These are phyloP conservation scores for Aspergillus bridgeri DNA, from an alignment of 495 filamentous ascomycete species.

Conservation along the genomic window DNA sequence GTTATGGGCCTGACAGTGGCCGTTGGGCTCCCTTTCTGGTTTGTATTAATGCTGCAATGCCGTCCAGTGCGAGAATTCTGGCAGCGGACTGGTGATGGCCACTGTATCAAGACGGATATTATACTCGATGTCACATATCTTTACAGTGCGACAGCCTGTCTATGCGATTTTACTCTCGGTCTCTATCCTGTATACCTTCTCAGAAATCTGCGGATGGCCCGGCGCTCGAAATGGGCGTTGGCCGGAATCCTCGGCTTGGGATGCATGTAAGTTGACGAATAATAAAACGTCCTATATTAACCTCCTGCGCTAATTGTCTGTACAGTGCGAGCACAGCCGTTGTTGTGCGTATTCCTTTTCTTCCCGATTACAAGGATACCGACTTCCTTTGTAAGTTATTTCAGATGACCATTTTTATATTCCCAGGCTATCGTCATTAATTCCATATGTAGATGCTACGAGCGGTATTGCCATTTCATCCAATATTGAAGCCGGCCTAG, in stretches of 20 bases:
- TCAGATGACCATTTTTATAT: neutral
- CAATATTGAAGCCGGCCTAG: conserved; percentile 3
- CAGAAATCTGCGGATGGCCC: neutral
- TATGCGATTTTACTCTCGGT: conserved; percentile 4
- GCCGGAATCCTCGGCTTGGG: conserved; percentile 1
- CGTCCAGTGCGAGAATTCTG: conserved; percentile 2
- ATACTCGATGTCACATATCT: neutral
- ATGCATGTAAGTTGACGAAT: conserved; percentile 2
- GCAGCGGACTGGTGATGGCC: conserved; percentile 1
- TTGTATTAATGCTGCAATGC: conserved; percentile 4
- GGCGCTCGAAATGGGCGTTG: conserved; percentile 2
- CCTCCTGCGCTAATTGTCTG: neutral
- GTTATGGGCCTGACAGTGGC: conserved; percentile 3
- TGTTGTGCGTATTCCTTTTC: conserved; percentile 1
- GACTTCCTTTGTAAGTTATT: conserved; percentile 2
- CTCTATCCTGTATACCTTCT: conserved; percentile 5
- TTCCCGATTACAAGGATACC: neutral
- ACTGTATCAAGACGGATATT: neutral
- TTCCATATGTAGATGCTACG: neutral
- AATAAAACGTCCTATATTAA: neutral
- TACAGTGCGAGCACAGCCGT: conserved; percentile 2
- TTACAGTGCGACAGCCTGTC: conserved; percentile 3
- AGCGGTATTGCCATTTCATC: conserved; percentile 1
- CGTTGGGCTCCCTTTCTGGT: conserved; percentile 5
- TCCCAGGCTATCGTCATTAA: neutral